Percentiles rank a stretch among this genome's conserved stretches.
phyloP scores from a whole-genome alignment of 495 filamentous ascomycete species.

The Aspergillus nanangensis region DNA sequence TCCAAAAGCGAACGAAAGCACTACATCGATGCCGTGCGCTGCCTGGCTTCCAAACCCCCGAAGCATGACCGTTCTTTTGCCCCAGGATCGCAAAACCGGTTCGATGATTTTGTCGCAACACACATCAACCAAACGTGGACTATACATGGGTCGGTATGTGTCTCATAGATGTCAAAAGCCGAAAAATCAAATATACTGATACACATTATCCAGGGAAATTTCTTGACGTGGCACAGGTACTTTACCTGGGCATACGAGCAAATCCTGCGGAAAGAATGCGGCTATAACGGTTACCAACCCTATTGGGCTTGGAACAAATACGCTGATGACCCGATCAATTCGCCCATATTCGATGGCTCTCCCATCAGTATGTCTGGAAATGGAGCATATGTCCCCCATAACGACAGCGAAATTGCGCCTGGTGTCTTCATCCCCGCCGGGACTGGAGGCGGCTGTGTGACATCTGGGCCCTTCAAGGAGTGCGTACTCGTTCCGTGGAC shows the following conservation, averaged over 20 bases:
- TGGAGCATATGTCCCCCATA: slow-evolving; percentile 35
- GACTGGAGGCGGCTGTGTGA: slow-evolving; percentile 56
- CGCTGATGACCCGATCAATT: slow-evolving; percentile 42
- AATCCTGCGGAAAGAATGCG: slow-evolving; percentile 61
- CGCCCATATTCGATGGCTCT: slow-evolving; percentile 58
- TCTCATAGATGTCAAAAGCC: slow-evolving; percentile 24
- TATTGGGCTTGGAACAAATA: slow-evolving; percentile 61
- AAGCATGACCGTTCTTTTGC: slow-evolving; percentile 29
- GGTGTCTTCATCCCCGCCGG: slow-evolving; percentile 30
- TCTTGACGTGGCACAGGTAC: slow-evolving; percentile 64
- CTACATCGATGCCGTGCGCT: slow-evolving; percentile 57
- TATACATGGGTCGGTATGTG: slow-evolving; percentile 56
- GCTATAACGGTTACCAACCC: slow-evolving; percentile 46
- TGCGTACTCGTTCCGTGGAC: too few species aligned
- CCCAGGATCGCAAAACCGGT: slow-evolving; percentile 45
- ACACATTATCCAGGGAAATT: slow-evolving; percentile 44
- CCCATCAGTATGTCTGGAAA: slow-evolving; percentile 52
- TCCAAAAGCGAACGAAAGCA: slow-evolving; percentile 36
- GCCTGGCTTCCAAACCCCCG: slow-evolving; percentile 43
- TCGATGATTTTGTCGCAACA: slow-evolving; percentile 58
- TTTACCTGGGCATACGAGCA: slow-evolving; percentile 58
- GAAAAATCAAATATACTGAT: slow-evolving; percentile 36
- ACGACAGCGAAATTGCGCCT: slow-evolving; percentile 15
- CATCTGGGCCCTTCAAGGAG: slow-evolving; percentile 46
- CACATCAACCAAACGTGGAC: slow-evolving; percentile 54